Evolutionary conservation across 2,329 filamentous ascomycete species (phyloP).

Genomic region (Sarocladium strictum): DNA sequence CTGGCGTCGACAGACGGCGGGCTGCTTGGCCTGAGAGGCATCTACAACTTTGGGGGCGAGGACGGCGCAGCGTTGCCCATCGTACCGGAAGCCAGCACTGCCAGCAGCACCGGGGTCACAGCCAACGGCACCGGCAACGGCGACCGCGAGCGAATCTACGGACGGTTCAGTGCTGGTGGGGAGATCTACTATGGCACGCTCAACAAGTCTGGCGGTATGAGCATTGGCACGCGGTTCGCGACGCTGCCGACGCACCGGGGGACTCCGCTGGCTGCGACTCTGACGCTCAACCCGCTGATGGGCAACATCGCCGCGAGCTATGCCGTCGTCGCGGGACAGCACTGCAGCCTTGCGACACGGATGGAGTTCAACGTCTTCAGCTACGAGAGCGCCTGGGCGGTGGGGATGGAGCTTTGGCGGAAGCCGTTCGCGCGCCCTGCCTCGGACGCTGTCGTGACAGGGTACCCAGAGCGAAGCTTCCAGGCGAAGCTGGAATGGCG

Average conservation of each 20-base stretch:
- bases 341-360: conserved; percentile 79
- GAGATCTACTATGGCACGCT: conserved; percentile 94
- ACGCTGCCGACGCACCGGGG: conserved; percentile 76
- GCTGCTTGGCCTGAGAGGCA: conserved; percentile 75
- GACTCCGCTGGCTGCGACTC: conserved; percentile 86
- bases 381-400: conserved; percentile 89
- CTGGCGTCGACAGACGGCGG: conserved; percentile 90
- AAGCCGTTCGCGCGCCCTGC: conserved; percentile 32
- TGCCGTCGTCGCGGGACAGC: conserved; percentile 77
- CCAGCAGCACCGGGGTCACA: conserved; percentile 13
- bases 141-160: conserved; percentile 60
- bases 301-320: conserved; percentile 89
- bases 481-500: conserved; percentile 48
- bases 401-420: conserved; percentile 91
- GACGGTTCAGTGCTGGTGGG: conserved; percentile 82
- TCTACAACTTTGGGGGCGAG: conserved; percentile 91
- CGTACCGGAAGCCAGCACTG: conserved; percentile 11
- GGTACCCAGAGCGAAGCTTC: conserved; percentile 36
- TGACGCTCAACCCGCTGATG: conserved; percentile 92
- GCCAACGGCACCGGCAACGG: conserved; percentile 18
- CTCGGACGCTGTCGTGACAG: conserved; percentile 16
- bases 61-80: conserved; percentile 17
- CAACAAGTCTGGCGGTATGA: conserved; percentile 90
- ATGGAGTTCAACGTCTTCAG: conserved; percentile 98
- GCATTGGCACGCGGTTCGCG: conserved; percentile 81